Conservation (phyloP, 179 eudicot species). For the Gypsophila paniculata region DNA sequence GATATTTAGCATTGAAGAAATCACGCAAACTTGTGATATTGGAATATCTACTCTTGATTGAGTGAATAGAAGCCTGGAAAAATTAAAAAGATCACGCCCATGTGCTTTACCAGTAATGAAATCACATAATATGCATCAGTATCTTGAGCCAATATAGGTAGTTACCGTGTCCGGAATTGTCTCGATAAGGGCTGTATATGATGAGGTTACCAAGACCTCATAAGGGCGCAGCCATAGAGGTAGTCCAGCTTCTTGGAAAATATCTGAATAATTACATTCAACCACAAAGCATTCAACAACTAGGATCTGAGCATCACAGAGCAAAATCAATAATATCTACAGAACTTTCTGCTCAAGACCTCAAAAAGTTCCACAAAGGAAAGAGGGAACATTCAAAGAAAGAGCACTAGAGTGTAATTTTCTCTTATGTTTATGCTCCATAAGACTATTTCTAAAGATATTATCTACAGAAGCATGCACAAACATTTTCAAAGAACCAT, state of each 20-base stretch:
- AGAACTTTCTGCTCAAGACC: background rate
- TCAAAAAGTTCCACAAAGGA: too few relatives aligned
- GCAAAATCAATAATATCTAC: background rate
- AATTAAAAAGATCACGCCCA: slow-evolving; percentile 16
- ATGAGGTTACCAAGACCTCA: slow-evolving; percentile 95
- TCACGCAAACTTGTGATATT: slow-evolving; percentile 79
- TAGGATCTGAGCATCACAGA: background rate
- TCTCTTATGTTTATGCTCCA: too few relatives aligned
- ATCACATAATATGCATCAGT: background rate
- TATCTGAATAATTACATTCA: slow-evolving; percentile 46
- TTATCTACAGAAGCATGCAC: background rate
- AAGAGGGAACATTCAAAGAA: background rate
- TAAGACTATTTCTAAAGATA: background rate
- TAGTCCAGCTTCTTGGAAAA: slow-evolving; percentile 99
- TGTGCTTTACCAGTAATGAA: background rate
- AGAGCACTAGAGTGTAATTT: too few relatives aligned
- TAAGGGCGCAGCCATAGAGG: slow-evolving; percentile 97
- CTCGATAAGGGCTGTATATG: slow-evolving; percentile 96
- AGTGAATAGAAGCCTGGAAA: slow-evolving; percentile 85
- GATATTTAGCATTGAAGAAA: slow-evolving; percentile 84
- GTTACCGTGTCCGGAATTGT: slow-evolving; percentile 97
- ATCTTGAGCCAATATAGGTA: background rate
- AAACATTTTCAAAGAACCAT: background rate
- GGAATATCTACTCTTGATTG: slow-evolving; percentile 88
- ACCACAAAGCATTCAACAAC: background rate